Evolutionary conservation across 2,329 filamentous ascomycete species (phyloP), one percentile per base, ranked within the genome.

Genomic region (Sporothrix phasma): DNA sequence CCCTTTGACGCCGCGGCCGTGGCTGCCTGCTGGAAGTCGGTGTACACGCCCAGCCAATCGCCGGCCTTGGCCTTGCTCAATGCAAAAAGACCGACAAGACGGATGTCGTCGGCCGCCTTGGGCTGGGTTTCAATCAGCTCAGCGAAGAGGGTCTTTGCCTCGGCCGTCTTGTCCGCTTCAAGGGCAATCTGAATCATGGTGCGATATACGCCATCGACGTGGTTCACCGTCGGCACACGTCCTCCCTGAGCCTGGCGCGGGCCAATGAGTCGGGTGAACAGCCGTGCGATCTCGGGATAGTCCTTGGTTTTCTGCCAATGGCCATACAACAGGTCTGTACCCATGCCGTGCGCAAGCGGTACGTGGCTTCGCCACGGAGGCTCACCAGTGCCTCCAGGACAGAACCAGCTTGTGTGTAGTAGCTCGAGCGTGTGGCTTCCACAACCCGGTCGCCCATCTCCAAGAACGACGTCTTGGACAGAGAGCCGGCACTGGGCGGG

Each of bases 111-210:
- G 5, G 66, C 65, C 46, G 74, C 69, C 0, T 66, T 41, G 1
- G 74, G 72, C 24, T 73, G 66, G 7, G 69, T 61, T 1, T 64
- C 53, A 1, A 73, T 63, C 6, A 74, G 68, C n/a, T 69, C 66
- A 2, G 69, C 63, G 15, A 73, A 71, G 39, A 74, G 74, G 0
- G 62, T 65, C 29, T 71, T 67, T n/a, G 76, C 75, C n/a, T 71
- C 66, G 15, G 64, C 64, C 24, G 69, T 51, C 24, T 76, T 66
- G 6, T 68, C 74, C 1, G 76, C 74, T 60, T 75, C 73, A 11
- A 78, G 68, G 0, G 76, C 70, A 31, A 79, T 70, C 64, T 79
- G 75, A 5, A 78, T 67, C 74, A 79, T 76, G 46, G 73, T 68
- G 24, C 75, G 73, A 65, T 76, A 77, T 7, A 74, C 64, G 8